Conservation (phyloP, 345 rosid species). For the Eucalyptus pauciflora region DNA sequence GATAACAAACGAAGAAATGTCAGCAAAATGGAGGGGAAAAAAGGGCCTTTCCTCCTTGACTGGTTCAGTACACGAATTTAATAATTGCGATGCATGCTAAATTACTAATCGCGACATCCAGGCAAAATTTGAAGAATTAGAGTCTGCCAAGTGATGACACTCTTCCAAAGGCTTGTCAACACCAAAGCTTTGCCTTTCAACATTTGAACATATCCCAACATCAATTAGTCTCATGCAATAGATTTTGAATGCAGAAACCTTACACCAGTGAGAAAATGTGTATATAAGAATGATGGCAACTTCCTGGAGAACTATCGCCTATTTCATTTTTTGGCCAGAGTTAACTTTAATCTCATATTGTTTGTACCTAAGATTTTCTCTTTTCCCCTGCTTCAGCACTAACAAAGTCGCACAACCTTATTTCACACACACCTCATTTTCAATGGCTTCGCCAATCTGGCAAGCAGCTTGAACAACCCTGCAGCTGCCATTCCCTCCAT, state of each 20-base stretch:
- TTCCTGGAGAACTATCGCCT: neutral
- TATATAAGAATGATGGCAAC: neutral
- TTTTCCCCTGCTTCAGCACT: neutral
- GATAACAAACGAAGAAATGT: neutral
- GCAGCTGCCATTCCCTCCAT: constrained; percentile 49
- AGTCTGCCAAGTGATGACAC: neutral
- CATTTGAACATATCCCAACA: neutral
- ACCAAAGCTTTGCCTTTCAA: neutral
- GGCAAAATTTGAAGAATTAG: neutral
- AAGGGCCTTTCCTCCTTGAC: neutral
- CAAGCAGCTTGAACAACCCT: constrained; percentile 68
- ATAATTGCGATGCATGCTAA: neutral
- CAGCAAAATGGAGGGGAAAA: neutral
- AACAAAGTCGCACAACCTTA: neutral
- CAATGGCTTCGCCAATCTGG: constrained; percentile 88
- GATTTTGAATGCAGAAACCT: neutral
- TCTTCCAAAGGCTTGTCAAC: neutral
- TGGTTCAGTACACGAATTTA: neutral
- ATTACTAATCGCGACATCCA: neutral
- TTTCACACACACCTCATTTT: constrained; percentile 58
- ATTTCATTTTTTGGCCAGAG: neutral
- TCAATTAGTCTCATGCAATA: neutral
- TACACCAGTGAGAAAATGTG: neutral
- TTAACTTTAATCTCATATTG: neutral
- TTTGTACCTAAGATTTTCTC: neutral